phyloP scores from a whole-genome alignment of 441 rosid species.

The Sinapis alba region DNA sequence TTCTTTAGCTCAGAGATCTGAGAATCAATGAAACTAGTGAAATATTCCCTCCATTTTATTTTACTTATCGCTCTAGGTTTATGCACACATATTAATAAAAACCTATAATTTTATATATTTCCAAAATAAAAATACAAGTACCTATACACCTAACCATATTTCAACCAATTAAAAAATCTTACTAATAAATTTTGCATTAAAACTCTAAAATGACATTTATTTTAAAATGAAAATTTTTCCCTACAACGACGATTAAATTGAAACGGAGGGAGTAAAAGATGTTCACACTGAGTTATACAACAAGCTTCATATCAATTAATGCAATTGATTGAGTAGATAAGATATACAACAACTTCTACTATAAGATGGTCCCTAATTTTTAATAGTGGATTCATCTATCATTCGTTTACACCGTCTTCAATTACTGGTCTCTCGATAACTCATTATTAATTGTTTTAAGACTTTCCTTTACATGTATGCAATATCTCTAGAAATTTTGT shows the following conservation, averaged over 20 bases:
- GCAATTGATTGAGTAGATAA: conserved; percentile 29
- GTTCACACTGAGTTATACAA: conserved; percentile 18
- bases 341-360: conserved; percentile 28
- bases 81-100: too few relatives aligned
- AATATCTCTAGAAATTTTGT: not conserved
- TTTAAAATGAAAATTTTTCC: too few relatives aligned
- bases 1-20: not conserved
- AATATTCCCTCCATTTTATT: too few relatives aligned
- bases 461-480: conserved; percentile 3
- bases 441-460: not conserved
- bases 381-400: conserved; percentile 28
- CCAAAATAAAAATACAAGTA: too few relatives aligned
- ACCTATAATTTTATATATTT: too few relatives aligned
- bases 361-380: conserved; percentile 37
- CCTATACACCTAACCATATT: too few relatives aligned
- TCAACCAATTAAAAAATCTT: too few relatives aligned
- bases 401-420: conserved; percentile 23
- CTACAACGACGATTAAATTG: too few relatives aligned
- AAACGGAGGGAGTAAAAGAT: too few relatives aligned
- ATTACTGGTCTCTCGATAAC: conserved; percentile 26
- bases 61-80: too few relatives aligned
- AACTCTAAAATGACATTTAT: too few relatives aligned
- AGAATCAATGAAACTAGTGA: conserved; percentile 20
- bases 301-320: conserved; percentile 22
- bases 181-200: too few relatives aligned